A percentile compares a stretch with the other conserved stretches of the same genome.
Conservation (phyloP, 139 green algal species). For the Chlorella sp. region DNA sequence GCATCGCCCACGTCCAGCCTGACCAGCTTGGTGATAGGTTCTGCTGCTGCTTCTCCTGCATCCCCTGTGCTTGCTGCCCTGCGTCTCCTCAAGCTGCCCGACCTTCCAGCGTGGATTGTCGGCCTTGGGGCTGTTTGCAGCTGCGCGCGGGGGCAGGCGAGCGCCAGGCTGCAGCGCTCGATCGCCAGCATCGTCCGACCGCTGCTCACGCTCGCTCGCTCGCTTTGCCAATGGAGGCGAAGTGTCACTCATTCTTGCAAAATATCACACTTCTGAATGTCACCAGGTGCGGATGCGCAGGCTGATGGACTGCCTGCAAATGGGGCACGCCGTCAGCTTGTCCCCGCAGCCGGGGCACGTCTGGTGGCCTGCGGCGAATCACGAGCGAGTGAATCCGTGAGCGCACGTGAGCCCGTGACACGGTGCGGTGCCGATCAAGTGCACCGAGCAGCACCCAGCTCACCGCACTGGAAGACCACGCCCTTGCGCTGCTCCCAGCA, state of each 20-base stretch:
- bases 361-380: not conserved
- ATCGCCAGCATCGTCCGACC: not conserved
- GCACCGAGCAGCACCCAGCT: not conserved
- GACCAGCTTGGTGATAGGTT: too few relatives aligned
- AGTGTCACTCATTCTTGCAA: too few relatives aligned
- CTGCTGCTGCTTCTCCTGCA: too few relatives aligned
- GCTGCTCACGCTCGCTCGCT: too few relatives aligned
- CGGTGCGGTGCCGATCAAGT: not conserved
- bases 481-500: not conserved
- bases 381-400: not conserved
- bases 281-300: not conserved
- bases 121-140: too few relatives aligned
- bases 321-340: not conserved
- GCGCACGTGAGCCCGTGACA: not conserved
- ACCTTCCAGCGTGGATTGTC: too few relatives aligned
- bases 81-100: too few relatives aligned
- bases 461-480: not conserved
- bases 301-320: not conserved
- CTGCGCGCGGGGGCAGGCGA: too few relatives aligned
- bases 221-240: too few relatives aligned
- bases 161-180: not conserved
- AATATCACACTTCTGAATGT: not conserved
- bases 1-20: too few relatives aligned
- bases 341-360: not conserved
- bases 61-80: too few relatives aligned